These are phyloP conservation scores for Astraeus odoratus DNA, from an alignment of 768 basidiomycete species.

Conservation along the genomic window DNA sequence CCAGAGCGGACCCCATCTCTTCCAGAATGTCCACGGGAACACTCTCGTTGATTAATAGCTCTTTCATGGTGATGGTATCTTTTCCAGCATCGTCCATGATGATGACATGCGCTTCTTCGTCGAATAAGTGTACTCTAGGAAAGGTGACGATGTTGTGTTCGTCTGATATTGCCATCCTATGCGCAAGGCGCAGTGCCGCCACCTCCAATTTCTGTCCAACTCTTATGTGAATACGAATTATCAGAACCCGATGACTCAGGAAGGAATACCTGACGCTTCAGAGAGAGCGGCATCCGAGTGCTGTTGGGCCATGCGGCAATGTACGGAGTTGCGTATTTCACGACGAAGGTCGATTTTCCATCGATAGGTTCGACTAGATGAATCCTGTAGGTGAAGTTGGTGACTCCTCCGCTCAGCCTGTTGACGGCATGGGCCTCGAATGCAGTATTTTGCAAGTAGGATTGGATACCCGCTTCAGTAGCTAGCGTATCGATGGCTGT, in stretches of 20 bases:
- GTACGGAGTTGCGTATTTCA: slow-evolving; percentile 53
- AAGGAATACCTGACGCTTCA: slow-evolving; percentile 46
- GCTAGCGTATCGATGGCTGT: slow-evolving; percentile 19
- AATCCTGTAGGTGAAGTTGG: slow-evolving; percentile 53
- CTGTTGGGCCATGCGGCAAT: slow-evolving; percentile 17
- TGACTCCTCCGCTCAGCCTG: slow-evolving; percentile 43
- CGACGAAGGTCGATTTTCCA: slow-evolving; percentile 40
- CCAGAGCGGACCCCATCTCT: slow-evolving; percentile 47
- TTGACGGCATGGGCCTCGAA: slow-evolving; percentile 38
- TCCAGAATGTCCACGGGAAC: slow-evolving; percentile 24
- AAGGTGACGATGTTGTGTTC: slow-evolving; percentile 37
- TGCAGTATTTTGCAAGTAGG: slow-evolving; percentile 41
- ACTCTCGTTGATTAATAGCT: slow-evolving; percentile 30
- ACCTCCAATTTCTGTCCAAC: slow-evolving; percentile 39
- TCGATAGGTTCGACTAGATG: slow-evolving; percentile 32
- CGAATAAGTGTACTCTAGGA: slow-evolving; percentile 44
- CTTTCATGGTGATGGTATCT: slow-evolving; percentile 32
- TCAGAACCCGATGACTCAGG: slow-evolving; percentile 9
- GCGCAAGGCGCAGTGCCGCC: slow-evolving; percentile 42
- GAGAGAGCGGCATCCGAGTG: slow-evolving; percentile 23
- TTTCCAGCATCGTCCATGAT: slow-evolving; percentile 60
- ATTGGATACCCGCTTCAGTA: slow-evolving; percentile 24
- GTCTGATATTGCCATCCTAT: slow-evolving; percentile 25
- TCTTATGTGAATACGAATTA: slow-evolving; percentile 27
- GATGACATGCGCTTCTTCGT: slow-evolving; percentile 41